phyloP scores from a whole-genome alignment of 306 rosid species.

The Ormosia emarginata region DNA sequence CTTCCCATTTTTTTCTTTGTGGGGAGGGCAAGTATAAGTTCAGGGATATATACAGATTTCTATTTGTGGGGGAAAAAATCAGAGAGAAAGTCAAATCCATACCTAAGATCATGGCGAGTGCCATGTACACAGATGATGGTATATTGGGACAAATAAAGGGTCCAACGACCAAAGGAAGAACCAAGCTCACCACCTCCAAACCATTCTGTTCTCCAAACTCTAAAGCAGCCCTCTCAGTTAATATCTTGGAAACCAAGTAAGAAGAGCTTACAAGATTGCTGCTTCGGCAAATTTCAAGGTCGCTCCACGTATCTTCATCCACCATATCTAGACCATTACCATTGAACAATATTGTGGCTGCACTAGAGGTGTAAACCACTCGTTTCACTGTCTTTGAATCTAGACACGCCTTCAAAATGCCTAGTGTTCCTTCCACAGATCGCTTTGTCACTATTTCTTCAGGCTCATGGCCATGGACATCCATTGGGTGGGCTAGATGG shows the following conservation, averaged over 20 bases:
- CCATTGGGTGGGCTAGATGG: slow-evolving; percentile 52
- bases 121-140: slow-evolving; percentile 37
- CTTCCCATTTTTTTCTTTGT: not conserved
- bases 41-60: not conserved
- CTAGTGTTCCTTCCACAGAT: slow-evolving; percentile 44
- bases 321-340: not conserved
- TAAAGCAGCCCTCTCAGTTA: slow-evolving; percentile 43
- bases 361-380: slow-evolving; percentile 54
- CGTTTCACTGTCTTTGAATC: slow-evolving; percentile 47
- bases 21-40: not conserved
- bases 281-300: slow-evolving; percentile 31
- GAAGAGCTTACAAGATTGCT: slow-evolving; percentile 20
- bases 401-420: slow-evolving; percentile 42
- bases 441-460: slow-evolving; percentile 35
- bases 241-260: slow-evolving; percentile 48
- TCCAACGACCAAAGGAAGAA: slow-evolving; percentile 57
- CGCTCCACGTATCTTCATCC: slow-evolving; percentile 62
- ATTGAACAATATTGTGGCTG: slow-evolving; percentile 15
- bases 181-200: slow-evolving; percentile 52
- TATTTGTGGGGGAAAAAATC: not conserved
- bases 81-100: not conserved
- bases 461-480: slow-evolving; percentile 27
- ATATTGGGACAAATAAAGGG: slow-evolving; percentile 48
- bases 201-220: slow-evolving; percentile 47
- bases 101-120: slow-evolving; percentile 47